Evolutionary conservation across 1,284 basidiomycete genomes (phyloP).

Genomic region (Neolentinus lepideus): DNA sequence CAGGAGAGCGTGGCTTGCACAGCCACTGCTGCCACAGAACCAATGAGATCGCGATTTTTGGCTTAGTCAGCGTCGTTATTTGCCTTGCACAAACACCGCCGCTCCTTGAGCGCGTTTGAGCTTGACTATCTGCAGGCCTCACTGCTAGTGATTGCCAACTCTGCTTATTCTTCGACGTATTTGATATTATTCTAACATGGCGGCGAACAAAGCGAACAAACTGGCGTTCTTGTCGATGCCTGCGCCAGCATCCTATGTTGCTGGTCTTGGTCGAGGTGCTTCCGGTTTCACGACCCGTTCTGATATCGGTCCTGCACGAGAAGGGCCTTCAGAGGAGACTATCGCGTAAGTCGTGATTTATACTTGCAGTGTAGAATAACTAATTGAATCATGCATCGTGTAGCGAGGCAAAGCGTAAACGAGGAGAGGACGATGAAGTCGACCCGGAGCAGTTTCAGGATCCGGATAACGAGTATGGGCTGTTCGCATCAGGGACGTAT

Average conservation of each 20-base stretch:
- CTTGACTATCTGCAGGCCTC: not conserved
- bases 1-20: not conserved
- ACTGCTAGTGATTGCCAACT: too few species aligned
- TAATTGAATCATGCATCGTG: conserved; percentile 6
- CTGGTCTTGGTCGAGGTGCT: conserved; percentile 94
- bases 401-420: conserved; percentile 74
- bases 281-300: conserved; percentile 98
- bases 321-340: conserved; percentile 85
- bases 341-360: conserved; percentile 54
- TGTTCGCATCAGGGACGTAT: conserved; percentile 94
- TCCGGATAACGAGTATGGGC: conserved; percentile 94
- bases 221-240: conserved; percentile 81
- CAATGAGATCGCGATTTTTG: too few species aligned
- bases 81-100: not conserved
- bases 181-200: conserved; percentile 24
- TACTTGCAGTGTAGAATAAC: not conserved
- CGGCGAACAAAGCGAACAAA: conserved; percentile 58
- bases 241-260: conserved; percentile 91
- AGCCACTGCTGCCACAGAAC: not conserved
- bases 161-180: too few species aligned
- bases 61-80: not conserved
- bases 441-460: conserved; percentile 92
- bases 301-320: conserved; percentile 97
- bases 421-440: conserved; percentile 82
- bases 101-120: too few species aligned